phyloP scores from a whole-genome alignment of 106 monocot species.

The Narthecium ossifragum region DNA sequence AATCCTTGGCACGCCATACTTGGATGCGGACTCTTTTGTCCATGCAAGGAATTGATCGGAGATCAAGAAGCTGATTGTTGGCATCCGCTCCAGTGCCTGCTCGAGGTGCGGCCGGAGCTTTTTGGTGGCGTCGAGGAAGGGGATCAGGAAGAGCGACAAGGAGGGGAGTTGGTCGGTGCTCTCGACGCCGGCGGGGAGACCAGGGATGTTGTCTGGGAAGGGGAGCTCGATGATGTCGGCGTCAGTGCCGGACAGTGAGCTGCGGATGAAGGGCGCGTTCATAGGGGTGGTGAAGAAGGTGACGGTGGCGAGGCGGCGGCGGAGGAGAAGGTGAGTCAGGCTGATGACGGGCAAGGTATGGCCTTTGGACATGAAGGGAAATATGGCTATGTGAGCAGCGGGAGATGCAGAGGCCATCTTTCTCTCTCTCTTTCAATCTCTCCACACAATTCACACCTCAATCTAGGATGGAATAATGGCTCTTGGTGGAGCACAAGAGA shows the following conservation, averaged over 20 bases:
- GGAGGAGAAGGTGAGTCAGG: constrained; percentile 8
- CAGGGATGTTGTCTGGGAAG: constrained; percentile 7
- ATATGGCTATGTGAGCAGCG: constrained; percentile 19
- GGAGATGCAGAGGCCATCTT: not conserved
- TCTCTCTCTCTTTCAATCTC: no score
- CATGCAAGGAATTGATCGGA: constrained; percentile 21
- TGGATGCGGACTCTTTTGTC: not conserved
- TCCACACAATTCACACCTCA: no score
- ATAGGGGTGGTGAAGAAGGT: constrained; percentile 27
- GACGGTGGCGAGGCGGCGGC: not conserved
- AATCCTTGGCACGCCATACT: not conserved
- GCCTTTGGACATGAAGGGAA: constrained; percentile 31
- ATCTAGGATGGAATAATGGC: no score
- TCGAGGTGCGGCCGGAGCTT: constrained; percentile 1
- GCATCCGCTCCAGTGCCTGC: not conserved
- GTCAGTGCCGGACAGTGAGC: constrained; percentile 11
- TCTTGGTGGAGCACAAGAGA: no score
- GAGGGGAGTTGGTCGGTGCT: constrained; percentile 15
- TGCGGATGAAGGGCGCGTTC: constrained; percentile 15
- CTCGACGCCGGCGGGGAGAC: not conserved
- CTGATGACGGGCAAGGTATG: constrained; percentile 26
- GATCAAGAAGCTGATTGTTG: constrained; percentile 1
- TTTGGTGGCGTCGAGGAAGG: not conserved
- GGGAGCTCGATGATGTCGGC: constrained; percentile 7
- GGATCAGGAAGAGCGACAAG: constrained; percentile 1